A percentile compares a stretch with the other conserved stretches of the same genome.
Conservation (phyloP, 2,329 filamentous ascomycete genomes). For the Teratosphaeria destructans region DNA sequence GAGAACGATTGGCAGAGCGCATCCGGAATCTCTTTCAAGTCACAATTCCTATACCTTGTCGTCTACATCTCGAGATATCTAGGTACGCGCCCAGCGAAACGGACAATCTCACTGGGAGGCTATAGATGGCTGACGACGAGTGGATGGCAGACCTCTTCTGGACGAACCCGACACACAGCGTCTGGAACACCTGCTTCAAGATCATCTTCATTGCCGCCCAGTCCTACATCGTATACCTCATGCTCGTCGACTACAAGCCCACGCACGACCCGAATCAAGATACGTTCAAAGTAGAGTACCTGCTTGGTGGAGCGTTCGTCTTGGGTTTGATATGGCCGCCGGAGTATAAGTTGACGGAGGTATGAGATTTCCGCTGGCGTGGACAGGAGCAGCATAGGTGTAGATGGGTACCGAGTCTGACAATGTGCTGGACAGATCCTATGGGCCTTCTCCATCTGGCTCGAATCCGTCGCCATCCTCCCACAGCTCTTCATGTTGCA, state of each 20-base stretch:
- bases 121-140: background rate
- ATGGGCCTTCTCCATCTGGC: conserved; percentile 98
- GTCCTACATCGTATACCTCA: conserved; percentile 91
- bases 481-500: conserved; percentile 98
- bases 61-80: conserved; percentile 93
- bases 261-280: conserved; percentile 95
- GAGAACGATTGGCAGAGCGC: conserved; percentile 58
- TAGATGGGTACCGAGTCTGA: background rate
- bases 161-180: conserved; percentile 40
- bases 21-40: conserved; percentile 97
- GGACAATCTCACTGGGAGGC: background rate
- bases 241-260: conserved; percentile 95
- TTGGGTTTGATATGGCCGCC: conserved; percentile 78
- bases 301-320: conserved; percentile 69
- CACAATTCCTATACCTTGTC: conserved; percentile 84
- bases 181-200: conserved; percentile 95
- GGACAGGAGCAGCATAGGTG: background rate
- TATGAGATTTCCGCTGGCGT: conserved; percentile 18
- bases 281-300: conserved; percentile 93
- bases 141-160: conserved; percentile 9
- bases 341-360: conserved; percentile 65
- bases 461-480: conserved; percentile 91
- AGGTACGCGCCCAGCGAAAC: conserved; percentile 15
- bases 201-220: conserved; percentile 85
- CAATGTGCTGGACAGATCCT: conserved; percentile 52